Conservation (phyloP, 139 green algal species). For the Pleodorina starrii region DNA sequence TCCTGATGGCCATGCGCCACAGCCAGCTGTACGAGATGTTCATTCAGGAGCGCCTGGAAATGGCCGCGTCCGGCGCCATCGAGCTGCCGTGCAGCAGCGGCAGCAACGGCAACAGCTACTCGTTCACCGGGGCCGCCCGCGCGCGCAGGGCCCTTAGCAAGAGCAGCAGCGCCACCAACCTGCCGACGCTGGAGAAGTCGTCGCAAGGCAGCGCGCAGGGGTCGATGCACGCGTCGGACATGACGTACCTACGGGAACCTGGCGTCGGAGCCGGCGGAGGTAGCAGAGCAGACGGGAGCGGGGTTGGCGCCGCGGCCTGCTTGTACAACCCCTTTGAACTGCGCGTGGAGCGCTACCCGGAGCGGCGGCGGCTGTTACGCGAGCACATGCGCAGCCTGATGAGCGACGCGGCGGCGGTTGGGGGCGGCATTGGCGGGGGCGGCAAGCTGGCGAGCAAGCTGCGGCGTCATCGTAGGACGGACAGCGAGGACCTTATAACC, state of each 20-base stretch:
- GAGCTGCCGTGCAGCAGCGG: background rate
- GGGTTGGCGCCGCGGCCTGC: background rate
- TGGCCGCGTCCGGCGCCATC: constrained; percentile 50
- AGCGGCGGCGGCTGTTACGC: constrained; percentile 17
- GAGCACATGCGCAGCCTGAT: constrained; percentile 7
- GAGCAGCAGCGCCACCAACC: constrained; percentile 23
- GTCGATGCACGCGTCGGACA: background rate
- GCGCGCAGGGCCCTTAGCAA: background rate
- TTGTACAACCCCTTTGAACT: constrained; percentile 64
- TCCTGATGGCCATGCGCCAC: constrained; percentile 76
- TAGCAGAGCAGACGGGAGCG: background rate
- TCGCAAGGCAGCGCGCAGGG: background rate
- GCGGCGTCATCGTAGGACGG: constrained; percentile 59
- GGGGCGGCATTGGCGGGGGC: background rate
- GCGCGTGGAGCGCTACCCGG: constrained; percentile 54
- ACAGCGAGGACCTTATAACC: constrained; percentile 37
- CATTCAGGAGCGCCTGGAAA: constrained; percentile 74
- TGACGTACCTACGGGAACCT: background rate
- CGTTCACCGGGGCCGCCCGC: background rate
- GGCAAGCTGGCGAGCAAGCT: constrained; percentile 46
- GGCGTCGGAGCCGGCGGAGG: background rate
- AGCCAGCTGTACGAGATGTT: constrained; percentile 88
- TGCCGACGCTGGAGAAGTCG: background rate
- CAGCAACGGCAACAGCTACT: background rate
- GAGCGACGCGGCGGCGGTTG: background rate